Evolutionary conservation across 257 asterid species (phyloP), one percentile per base, ranked within the genome.

Genomic region (Lithospermum erythrorhizon): DNA sequence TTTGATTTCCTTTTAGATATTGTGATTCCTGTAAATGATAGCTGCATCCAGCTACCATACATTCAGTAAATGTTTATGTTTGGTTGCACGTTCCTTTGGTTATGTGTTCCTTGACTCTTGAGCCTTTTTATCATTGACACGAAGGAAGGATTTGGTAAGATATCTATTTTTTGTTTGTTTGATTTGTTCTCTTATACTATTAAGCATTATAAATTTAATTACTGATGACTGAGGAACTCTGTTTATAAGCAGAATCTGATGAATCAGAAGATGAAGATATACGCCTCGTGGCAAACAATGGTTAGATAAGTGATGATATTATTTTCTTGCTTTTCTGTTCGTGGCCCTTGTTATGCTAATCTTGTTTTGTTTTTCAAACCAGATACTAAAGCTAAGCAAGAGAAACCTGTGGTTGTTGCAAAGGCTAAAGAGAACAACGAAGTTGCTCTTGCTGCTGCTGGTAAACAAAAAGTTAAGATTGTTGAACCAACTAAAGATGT

Each of bases 391-490:
- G 72, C 63, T 45, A 80, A 81, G 78, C 67, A 65, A 62, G 90
- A 57, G 68, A 83, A 86, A 68, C 74, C 88, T 23, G 79, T 58
- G 16, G 89, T 62, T 49, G 49, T 73, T 64, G 81, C 29, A 58
- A 79, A 82, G 70, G 70, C 74, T 20, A 74, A 57, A 45, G 76
- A 77, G 32, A 27, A 7, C 6, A 2, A 0, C 45, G 65, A 66
- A 14, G 83, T 78, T 67, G 75, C 54, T 14, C 45, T 13, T 13
- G 55, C 84, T 62, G 76, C 64, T 62, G 70, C 77, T 58, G 88
- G 76, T 64, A 84, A 82, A 73, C 87, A 75, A 54, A 81, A 76
- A 82, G 95, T 83, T 77, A 79, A 69, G 73, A 81, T 83, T 65
- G 76, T 60, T 11, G 85, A 82, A 70, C 94, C 94, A 24, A 72